These are phyloP conservation scores for Fomitopsis pinicola DNA, from an alignment of 1,284 basidiomycete genomes.

Conservation along the genomic window DNA sequence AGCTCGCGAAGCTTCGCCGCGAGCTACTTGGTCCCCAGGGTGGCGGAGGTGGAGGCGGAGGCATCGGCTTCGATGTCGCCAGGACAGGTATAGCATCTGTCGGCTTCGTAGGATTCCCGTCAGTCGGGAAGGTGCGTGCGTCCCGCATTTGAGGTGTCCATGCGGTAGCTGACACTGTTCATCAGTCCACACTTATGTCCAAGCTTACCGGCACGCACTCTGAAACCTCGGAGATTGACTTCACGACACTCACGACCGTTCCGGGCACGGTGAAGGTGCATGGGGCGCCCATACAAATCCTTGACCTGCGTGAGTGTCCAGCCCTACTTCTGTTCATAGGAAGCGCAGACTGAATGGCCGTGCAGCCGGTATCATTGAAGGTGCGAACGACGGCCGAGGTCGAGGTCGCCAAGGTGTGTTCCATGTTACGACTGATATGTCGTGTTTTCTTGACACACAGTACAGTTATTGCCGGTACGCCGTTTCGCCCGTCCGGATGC, in stretches of 20 bases:
- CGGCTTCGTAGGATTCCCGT: constrained; percentile 91
- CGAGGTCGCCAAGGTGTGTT: constrained; percentile 87
- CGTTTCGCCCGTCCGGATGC: background rate
- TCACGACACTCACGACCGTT: constrained; percentile 91
- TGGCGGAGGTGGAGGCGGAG: constrained; percentile 83
- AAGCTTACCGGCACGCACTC: constrained; percentile 98
- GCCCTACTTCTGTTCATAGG: constrained; percentile 5
- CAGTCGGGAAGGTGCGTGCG: constrained; percentile 73
- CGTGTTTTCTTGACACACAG: constrained; percentile 1
- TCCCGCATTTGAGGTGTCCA: constrained; percentile 40
- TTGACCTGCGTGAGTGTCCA: constrained; percentile 70
- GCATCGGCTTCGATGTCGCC: constrained; percentile 94
- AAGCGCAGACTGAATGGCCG: background rate
- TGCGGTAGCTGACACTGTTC: constrained; percentile 15
- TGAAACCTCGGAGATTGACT: constrained; percentile 97
- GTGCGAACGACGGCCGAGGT: constrained; percentile 97
- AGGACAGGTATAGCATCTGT: constrained; percentile 96
- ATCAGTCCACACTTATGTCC: constrained; percentile 93
- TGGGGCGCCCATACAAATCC: constrained; percentile 88
- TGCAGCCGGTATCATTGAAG: constrained; percentile 95
- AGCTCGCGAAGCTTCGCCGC: constrained; percentile 93
- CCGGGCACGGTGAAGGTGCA: constrained; percentile 95
- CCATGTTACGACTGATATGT: constrained; percentile 6
- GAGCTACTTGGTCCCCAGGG: constrained; percentile 83
- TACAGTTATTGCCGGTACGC: constrained; percentile 77